Evolutionary conservation across 2,329 filamentous ascomycete genomes (phyloP).

Genomic region (Blastomyces silverae): DNA sequence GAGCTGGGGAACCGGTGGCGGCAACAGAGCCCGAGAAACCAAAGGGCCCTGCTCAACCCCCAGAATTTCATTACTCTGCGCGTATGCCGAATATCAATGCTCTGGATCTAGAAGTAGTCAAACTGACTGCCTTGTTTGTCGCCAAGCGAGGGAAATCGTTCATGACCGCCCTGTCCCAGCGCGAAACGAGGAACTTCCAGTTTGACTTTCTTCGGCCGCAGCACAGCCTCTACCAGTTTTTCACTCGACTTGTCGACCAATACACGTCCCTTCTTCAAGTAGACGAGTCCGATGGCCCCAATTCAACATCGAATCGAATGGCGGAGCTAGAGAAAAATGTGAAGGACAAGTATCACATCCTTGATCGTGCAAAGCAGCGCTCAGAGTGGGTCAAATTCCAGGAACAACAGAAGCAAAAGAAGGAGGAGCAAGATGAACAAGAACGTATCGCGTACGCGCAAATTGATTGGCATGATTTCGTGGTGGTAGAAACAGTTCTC

Average conservation of each 20-base stretch:
- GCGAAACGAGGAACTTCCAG: constrained; percentile 83
- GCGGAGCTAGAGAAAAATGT: constrained; percentile 67
- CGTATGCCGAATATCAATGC: constrained; percentile 97
- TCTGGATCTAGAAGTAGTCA: constrained; percentile 70
- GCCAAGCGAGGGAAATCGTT: constrained; percentile 89
- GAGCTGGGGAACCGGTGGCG: constrained; percentile 56
- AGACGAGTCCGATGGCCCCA: constrained; percentile 61
- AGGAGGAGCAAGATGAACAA: constrained; percentile 78
- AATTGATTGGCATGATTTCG: constrained; percentile 97
- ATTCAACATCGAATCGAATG: constrained; percentile 64
- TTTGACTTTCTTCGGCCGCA: constrained; percentile 95
- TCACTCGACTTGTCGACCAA: constrained; percentile 85
- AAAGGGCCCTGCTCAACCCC: constrained; percentile 74
- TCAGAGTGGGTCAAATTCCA: constrained; percentile 83
- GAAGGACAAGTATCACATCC: constrained; percentile 69
- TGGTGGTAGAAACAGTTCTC: constrained; percentile 87
- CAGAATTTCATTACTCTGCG: constrained; percentile 86
- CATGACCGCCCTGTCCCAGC: constrained; percentile 81
- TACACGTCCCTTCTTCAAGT: constrained; percentile 73
- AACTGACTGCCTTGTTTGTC: constrained; percentile 80
- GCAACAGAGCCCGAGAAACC: constrained; percentile 57
- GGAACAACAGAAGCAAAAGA: constrained; percentile 77
- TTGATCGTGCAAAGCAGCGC: constrained; percentile 74
- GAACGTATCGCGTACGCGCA: constrained; percentile 71
- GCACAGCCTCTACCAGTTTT: constrained; percentile 94